Percentiles rank a stretch among this genome's conserved stretches.
phyloP scores from a whole-genome alignment of 2,329 filamentous ascomycete species.

The Neoscytalidium dimidiatum region DNA sequence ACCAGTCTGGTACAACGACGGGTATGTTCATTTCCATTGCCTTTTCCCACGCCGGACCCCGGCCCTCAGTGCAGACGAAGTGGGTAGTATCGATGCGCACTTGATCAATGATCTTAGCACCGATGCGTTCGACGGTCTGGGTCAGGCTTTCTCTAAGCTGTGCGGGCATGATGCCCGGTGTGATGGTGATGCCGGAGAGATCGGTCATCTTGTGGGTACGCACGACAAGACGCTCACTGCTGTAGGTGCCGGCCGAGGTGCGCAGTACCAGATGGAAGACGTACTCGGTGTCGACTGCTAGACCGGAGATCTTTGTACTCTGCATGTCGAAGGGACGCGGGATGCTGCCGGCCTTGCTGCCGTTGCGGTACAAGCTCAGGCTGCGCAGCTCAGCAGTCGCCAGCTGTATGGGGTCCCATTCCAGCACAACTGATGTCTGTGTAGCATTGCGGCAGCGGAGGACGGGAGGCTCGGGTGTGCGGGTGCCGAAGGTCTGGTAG shows the following conservation, averaged over 20 bases:
- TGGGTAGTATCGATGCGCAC: conserved; percentile 98
- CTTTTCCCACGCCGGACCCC: conserved; percentile 91
- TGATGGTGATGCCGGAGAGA: conserved; percentile 91
- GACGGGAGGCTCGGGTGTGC: conserved; percentile 72
- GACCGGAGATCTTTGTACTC: conserved; percentile 93
- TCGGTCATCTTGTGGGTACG: conserved; percentile 99
- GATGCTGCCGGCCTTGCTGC: conserved; percentile 93
- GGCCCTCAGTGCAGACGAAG: conserved; percentile 93
- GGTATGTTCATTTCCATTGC: conserved; percentile 97
- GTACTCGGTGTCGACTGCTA: conserved; percentile 97
- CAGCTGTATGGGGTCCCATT: conserved; percentile 94
- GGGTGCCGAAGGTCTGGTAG: conserved; percentile 79
- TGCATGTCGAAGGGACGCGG: conserved; percentile 83
- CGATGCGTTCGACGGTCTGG: conserved; percentile 80
- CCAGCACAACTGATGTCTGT: conserved; percentile 95
- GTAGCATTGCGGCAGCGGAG: conserved; percentile 95
- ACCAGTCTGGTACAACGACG: conserved; percentile 94
- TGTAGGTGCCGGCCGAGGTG: conserved; percentile 85
- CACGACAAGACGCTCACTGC: conserved; percentile 80
- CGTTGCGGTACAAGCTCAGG: conserved; percentile 90
- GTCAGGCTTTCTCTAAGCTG: conserved; percentile 71
- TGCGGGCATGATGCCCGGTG: conserved; percentile 79
- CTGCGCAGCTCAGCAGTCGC: conserved; percentile 90
- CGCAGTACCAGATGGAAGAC: conserved; percentile 89
- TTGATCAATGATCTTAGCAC: conserved; percentile 84